Percentiles rank a stretch among this genome's conserved stretches.
Conservation (phyloP, 1,139 yeast species). For the Sugiyamaella novakii region DNA sequence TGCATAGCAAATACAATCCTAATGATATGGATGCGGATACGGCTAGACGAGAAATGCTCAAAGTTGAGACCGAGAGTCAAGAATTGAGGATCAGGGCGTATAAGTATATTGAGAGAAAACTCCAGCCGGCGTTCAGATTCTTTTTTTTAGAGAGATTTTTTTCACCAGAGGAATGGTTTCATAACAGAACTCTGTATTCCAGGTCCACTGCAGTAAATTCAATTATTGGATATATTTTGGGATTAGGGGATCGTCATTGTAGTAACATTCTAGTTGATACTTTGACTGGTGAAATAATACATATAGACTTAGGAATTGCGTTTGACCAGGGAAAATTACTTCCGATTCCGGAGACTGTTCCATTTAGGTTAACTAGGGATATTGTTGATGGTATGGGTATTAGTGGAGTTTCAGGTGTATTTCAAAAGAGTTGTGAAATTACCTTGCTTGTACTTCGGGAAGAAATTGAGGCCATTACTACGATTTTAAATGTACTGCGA, state of each 20-base stretch:
- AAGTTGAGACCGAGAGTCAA: slow-evolving; percentile 52
- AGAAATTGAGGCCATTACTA: slow-evolving; percentile 69
- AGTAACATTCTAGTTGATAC: slow-evolving; percentile 85
- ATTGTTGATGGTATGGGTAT: slow-evolving; percentile 91
- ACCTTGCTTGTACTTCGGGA: slow-evolving; percentile 68
- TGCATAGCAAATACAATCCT: slow-evolving; percentile 51
- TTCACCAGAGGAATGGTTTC: slow-evolving; percentile 64
- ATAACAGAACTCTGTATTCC: slow-evolving; percentile 63
- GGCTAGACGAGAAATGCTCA: slow-evolving; percentile 69
- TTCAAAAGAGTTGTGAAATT: slow-evolving; percentile 70
- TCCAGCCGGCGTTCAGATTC: slow-evolving; percentile 66
- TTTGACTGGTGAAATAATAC: slow-evolving; percentile 84
- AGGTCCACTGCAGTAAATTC: slow-evolving; percentile 85
- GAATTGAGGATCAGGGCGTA: slow-evolving; percentile 55
- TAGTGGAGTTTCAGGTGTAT: slow-evolving; percentile 77
- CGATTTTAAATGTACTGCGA: slow-evolving; percentile 80
- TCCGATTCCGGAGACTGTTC: slow-evolving; percentile 90
- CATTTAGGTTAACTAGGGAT: slow-evolving; percentile 88
- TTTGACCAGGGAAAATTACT: slow-evolving; percentile 82
- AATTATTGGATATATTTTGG: slow-evolving; percentile 82
- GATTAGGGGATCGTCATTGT: slow-evolving; percentile 94
- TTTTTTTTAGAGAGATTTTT: slow-evolving; percentile 73
- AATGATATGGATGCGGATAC: slow-evolving; percentile 54
- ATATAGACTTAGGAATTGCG: slow-evolving; percentile 94
- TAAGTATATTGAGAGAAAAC: slow-evolving; percentile 50